These are phyloP conservation scores for Lasiosphaeriaceae sp. DNA, from an alignment of 495 filamentous ascomycete genomes.

Conservation along the genomic window DNA sequence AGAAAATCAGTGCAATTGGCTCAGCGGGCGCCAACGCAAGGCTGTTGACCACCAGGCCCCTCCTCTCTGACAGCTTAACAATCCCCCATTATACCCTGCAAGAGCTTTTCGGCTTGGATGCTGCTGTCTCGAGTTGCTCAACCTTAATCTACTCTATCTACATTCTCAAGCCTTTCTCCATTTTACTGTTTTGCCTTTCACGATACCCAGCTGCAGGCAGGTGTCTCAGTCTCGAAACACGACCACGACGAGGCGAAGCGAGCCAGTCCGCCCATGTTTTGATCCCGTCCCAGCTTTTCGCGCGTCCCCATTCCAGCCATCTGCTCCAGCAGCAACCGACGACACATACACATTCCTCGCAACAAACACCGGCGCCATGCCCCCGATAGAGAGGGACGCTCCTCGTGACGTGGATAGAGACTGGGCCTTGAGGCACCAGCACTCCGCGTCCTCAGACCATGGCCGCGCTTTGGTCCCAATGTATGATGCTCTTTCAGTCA, in stretches of 20 bases:
- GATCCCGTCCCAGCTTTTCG: too few species aligned
- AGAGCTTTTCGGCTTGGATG: neutral
- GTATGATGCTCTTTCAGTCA: conserved; percentile 27
- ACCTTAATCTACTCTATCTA: too few species aligned
- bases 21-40: conserved; percentile 20
- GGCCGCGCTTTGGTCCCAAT: conserved; percentile 51
- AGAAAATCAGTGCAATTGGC: conserved; percentile 21
- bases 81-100: conserved; percentile 26
- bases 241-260: too few species aligned
- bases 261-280: too few species aligned
- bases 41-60: conserved; percentile 6
- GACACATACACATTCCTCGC: neutral
- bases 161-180: neutral
- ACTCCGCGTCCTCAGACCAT: conserved; percentile 47
- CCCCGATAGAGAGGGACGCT: conserved; percentile 46
- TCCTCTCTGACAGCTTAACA: conserved; percentile 2
- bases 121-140: neutral
- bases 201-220: too few species aligned
- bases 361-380: conserved; percentile 31
- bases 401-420: conserved; percentile 42
- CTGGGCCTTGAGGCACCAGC: conserved; percentile 48
- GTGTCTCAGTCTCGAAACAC: too few species aligned
- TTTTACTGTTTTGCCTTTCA: neutral
- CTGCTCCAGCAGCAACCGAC: neutral
- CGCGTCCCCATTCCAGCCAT: conserved; percentile 5